Conservation (phyloP, 1,139 yeast genomes). For the Sugiyamaella xylanicola region DNA sequence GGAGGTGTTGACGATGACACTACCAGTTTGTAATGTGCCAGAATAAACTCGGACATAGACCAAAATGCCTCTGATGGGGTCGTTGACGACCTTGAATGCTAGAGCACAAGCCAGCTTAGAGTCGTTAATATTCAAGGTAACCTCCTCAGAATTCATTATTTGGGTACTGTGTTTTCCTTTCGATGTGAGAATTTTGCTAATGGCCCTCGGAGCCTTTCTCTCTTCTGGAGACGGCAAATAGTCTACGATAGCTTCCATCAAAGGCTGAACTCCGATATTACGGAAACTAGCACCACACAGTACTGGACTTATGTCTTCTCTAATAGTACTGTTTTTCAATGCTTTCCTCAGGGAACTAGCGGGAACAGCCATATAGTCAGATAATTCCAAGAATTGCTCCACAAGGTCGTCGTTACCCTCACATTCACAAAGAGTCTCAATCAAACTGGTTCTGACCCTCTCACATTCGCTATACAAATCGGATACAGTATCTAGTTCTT, state of each 20-base stretch:
- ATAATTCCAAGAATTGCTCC: slow-evolving; percentile 65
- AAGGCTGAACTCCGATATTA: slow-evolving; percentile 93
- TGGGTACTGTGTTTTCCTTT: slow-evolving; percentile 24
- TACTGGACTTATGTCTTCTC: slow-evolving; percentile 68
- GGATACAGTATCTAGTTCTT: slow-evolving; percentile 44
- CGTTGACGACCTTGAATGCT: slow-evolving; percentile 89
- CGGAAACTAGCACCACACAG: slow-evolving; percentile 91
- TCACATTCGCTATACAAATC: slow-evolving; percentile 50
- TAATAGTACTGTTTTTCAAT: slow-evolving; percentile 63
- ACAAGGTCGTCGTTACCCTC: slow-evolving; percentile 65
- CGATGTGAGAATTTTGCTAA: slow-evolving; percentile 21
- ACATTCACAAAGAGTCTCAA: slow-evolving; percentile 80
- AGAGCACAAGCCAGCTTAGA: slow-evolving; percentile 69
- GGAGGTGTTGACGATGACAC: slow-evolving; percentile 65
- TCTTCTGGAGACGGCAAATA: slow-evolving; percentile 85
- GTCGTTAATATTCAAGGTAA: slow-evolving; percentile 58
- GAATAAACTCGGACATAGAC: slow-evolving; percentile 86
- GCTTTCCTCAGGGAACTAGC: slow-evolving; percentile 54
- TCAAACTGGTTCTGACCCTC: slow-evolving; percentile 68
- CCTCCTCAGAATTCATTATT: slow-evolving; percentile 49
- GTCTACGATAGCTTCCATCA: slow-evolving; percentile 76
- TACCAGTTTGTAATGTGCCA: slow-evolving; percentile 66
- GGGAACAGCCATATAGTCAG: slow-evolving; percentile 65
- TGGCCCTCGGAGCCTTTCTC: slow-evolving; percentile 55
- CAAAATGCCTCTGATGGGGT: slow-evolving; percentile 76